Percentiles rank a stretch among this genome's conserved stretches.
These are phyloP conservation scores for Phaeosphaeria sp. DNA, from an alignment of 2,329 filamentous ascomycete species.

Conservation along the genomic window DNA sequence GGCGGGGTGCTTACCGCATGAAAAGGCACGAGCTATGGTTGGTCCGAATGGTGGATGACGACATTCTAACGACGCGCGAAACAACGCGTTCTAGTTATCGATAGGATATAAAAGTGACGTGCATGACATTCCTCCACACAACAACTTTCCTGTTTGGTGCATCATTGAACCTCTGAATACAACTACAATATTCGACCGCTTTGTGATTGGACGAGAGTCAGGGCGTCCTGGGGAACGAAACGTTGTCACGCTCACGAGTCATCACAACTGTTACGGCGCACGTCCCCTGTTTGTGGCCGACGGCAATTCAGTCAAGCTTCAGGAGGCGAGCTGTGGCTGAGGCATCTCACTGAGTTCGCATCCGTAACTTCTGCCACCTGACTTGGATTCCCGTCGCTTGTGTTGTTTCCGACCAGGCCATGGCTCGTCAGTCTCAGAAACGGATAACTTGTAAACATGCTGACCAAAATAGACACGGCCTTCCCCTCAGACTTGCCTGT, in stretches of 20 bases:
- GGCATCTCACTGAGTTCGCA: neutral
- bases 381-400: neutral
- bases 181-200: neutral
- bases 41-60: slow-evolving; percentile 10
- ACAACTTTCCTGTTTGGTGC: neutral
- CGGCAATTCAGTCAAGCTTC: neutral
- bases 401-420: slow-evolving; percentile 1
- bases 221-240: neutral
- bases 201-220: neutral
- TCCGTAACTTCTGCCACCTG: neutral
- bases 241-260: neutral
- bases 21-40: slow-evolving; percentile 3
- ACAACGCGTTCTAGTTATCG: neutral
- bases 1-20: slow-evolving; percentile 4
- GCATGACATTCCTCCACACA: neutral
- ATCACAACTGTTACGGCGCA: neutral
- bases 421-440: slow-evolving; percentile 26
- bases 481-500: slow-evolving; percentile 46
- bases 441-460: slow-evolving; percentile 7
- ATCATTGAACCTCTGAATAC: neutral
- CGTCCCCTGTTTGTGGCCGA: neutral
- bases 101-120: neutral
- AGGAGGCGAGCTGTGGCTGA: slow-evolving; percentile 3
- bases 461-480: slow-evolving; percentile 26
- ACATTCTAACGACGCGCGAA: neutral